Base-by-base conservation (phyloP, 2,329 filamentous ascomycete genomes). In the Diaporthe sp. region DNA sequence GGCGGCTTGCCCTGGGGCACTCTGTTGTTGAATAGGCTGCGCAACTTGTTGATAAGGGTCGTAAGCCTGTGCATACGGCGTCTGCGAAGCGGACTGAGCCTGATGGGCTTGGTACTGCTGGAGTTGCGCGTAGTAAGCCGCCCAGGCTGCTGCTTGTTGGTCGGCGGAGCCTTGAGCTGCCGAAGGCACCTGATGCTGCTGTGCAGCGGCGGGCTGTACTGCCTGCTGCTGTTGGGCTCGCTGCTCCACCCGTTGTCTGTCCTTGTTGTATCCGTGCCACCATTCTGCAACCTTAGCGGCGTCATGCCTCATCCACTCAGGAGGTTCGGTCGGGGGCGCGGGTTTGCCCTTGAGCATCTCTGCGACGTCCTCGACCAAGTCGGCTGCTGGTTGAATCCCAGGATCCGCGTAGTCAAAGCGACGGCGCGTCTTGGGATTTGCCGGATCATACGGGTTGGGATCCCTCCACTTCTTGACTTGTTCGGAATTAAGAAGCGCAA, bases 321-420 rank as follows among this genome's bases (percentile, higher is more conserved):
- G 89, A 4, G 90, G 87, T 57, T 88, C 85, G 1, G 79, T 86
- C 2, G 89, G 82, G 19, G 89, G 89, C 75, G 84, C 89, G 9
- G 87, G 84, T 75, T 87, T 86, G 71, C 83, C 83, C 58, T 83
- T 83, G 12, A 90, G 80, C 52, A 82, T 80, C 42, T 83, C 84
- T 4, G 84, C 84, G 1, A 86, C 78, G 0, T 80, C 80, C 76
- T 89, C 87, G 17, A 91, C 76, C 4, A 81, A 81, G 28, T 85
- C 83, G 10, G 83, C 85, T 1, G 86, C 86, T 22, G 81, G 80
- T 71, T 88, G 86, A 10, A 87, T 80, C 2, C 81, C 82, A 5
- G 84, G 77, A 69, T 90, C 86, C 1, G 79, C 75, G 64, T 89
- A 87, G 42, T 87, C 82, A 50, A 80, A 76, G 9, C 83, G 84